Evolutionary conservation across 1,284 basidiomycete genomes (phyloP), one percentile per base, ranked within the genome.

Genomic region (Xerocomus nothofagi): DNA sequence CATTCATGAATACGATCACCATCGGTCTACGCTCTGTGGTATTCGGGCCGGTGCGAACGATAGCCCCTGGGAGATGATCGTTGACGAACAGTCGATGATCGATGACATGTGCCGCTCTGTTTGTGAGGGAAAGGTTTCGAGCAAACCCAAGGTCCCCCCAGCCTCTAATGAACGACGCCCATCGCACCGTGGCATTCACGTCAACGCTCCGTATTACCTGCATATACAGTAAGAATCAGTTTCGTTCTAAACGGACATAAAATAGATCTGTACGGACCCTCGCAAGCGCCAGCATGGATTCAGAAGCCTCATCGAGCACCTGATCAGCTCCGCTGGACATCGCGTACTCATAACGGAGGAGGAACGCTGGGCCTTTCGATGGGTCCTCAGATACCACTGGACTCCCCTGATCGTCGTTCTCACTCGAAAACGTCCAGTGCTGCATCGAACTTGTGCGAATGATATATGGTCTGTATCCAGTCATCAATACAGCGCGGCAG

Each of bases 191-290:
- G 11, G 14, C 18, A 3, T 37, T 18, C 2, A 45, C 34, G 5
- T 41, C 17, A 12, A 40, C 5, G 4, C 30, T 27, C 33, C 32
- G 18, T 1, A 8, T 29, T 6, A 8, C 33, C 57, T 58, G 20
- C 6, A 20, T 12, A 24, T 14, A 29, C 2, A 15, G 4, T 4
- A 4, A 14, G 7, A 20, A 32, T 61, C 21, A 52, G 54, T 11
- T 17, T 24, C 20, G 3, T 38, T 39, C 11, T 6, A 12, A 6
- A 31, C 7, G 12, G 11, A 32, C 17, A 18, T 2, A 12, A 4
- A 3, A 31, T 14, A 17, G 10, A 10, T 33, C 11, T 3, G 10
- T 21, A 44, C 57, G 18, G 14, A 65, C 60, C 60, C n/a, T 57
- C 3, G 17, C 26, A 18, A 49, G 31, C 5, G 23, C 41, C 29